Base-by-base conservation (phyloP, 495 filamentous ascomycete species). In the Cetradonia linearis region DNA sequence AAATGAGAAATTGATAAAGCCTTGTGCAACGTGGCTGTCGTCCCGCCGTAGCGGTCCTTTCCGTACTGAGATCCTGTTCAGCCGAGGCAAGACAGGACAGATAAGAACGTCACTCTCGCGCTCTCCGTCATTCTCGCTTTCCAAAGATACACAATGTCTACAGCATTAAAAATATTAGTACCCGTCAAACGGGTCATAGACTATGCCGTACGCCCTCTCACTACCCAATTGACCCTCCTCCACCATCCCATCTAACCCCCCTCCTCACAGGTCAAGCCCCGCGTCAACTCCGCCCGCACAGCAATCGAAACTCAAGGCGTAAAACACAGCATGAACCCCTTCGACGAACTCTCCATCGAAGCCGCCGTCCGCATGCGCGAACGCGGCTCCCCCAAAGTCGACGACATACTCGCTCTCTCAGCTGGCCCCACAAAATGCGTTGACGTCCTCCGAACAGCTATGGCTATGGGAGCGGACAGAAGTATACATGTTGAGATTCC, bases 381-480 rank as follows among this genome's bases (percentile, higher is more conserved):
- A 72, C 84, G 86, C 74, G 81, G 83, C 28, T 31, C 25, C 74
- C 80, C 46, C 64, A 71, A 73, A 65, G 90, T 98, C 65, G 80
- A 85, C 46, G 90, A 95, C 73, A 98, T 98, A 71, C 83, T 93
- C 70, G 89, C 87, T 63, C 81, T 96, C 71, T 84, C 83, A 65
- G 89, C 88, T 62, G 93, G 93, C 34, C 92, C 92, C 9, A 70
- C 87, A 30, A 97, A 97, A 78, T 78, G 87, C 53, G 78, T 79
- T 64, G 93, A 98, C 68, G 81, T 88, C 5, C 82, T 98, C 31
- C 88, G 93, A 56, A 98, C 91, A 5, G 93, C 93, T 44, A 91
- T 98, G 90, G 94, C 92, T 66, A 96, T 97, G 91, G 93, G 93
- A 68, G 93, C 93, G 9, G 93, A 98, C 78, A 84, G 90, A 14